phyloP scores from a whole-genome alignment of 768 basidiomycete genomes.

The Asterophora lycoperdoides region DNA sequence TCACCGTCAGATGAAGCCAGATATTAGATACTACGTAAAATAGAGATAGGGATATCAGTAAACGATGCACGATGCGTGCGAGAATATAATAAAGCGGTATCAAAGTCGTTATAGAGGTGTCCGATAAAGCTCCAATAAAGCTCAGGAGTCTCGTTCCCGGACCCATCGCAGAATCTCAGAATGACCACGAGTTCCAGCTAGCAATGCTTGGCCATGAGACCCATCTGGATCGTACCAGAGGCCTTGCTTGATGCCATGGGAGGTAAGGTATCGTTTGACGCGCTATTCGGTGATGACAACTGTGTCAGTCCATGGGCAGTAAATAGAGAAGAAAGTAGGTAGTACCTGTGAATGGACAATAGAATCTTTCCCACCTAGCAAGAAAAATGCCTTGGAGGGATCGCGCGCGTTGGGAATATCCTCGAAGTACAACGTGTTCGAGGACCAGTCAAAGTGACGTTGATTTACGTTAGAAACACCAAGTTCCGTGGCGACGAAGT shows the following conservation, averaged over 20 bases:
- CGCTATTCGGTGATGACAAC: conserved; percentile 39
- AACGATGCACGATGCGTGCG: no score
- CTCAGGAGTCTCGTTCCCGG: conserved; percentile 18
- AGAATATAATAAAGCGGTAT: no score
- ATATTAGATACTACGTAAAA: no score
- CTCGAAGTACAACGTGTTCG: conserved; percentile 87
- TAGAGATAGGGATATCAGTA: neutral
- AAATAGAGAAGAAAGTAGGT: neutral
- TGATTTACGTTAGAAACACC: conserved; percentile 85
- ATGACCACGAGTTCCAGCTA: conserved; percentile 48
- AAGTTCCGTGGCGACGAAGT: conserved; percentile 84
- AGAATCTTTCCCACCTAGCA: conserved; percentile 79
- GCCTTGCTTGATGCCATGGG: conserved; percentile 68
- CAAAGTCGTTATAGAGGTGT: neutral
- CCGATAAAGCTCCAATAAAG: no score
- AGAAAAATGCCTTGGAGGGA: conserved; percentile 59
- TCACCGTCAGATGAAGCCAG: no score
- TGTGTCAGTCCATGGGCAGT: neutral
- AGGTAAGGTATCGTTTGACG: conserved; percentile 66
- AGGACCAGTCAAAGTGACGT: conserved; percentile 80
- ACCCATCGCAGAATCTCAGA: conserved; percentile 64
- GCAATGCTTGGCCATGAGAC: conserved; percentile 59
- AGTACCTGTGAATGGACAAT: conserved; percentile 70
- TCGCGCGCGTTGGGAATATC: conserved; percentile 81
- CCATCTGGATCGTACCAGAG: conserved; percentile 61